Evolutionary conservation across 768 basidiomycete genomes (phyloP), one percentile per base, ranked within the genome.

Genomic region (Coprinopsis cinerea): DNA sequence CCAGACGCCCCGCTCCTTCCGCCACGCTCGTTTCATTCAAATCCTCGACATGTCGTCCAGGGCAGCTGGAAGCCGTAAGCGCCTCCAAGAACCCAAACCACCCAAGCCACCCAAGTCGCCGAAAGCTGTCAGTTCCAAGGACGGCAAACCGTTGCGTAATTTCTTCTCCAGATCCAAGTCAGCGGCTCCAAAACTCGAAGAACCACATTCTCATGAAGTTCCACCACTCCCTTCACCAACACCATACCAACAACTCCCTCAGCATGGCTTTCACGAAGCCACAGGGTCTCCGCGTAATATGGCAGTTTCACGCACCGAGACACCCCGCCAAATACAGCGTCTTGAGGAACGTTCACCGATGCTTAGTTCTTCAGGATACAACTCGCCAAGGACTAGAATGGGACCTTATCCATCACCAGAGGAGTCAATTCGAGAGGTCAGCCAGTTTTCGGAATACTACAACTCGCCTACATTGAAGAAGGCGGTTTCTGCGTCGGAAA

Each of bases 41-140:
- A 7, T 17, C 40, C 13, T 6, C 7, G 18, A 52, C 22, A 66
- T 66, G 64, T 63, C 64, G 18, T 64, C 64, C 11, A 53, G 64
- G 36, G 56, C 63, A 30, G 63, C 64, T 11, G 59, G 60, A 17
- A 55, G 57, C 4, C 56, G 64, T 39, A 64, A 60, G 45, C 58
- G 61, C 11, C 47, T 64, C 23, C 36, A 52, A 28, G 51, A 52
- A 20, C 37, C 51, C 20, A 22, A 7, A 20, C 25, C 44, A 15
- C 28, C 18, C 13, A 28, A 39, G 36, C 48, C 32, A 47, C 43
- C 17, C n/a, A n/a, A n/a, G n/a, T n/a, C n/a, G n/a, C n/a, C n/a
- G n/a, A n/a, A n/a, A n/a, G n/a, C n/a, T n/a, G n/a, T n/a, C n/a
- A n/a, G n/a, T n/a, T n/a, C n/a, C n/a, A n/a, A n/a, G n/a, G 52